These are phyloP conservation scores for Aspergillus nidulans DNA, from an alignment of 495 filamentous ascomycete species.

Conservation along the genomic window DNA sequence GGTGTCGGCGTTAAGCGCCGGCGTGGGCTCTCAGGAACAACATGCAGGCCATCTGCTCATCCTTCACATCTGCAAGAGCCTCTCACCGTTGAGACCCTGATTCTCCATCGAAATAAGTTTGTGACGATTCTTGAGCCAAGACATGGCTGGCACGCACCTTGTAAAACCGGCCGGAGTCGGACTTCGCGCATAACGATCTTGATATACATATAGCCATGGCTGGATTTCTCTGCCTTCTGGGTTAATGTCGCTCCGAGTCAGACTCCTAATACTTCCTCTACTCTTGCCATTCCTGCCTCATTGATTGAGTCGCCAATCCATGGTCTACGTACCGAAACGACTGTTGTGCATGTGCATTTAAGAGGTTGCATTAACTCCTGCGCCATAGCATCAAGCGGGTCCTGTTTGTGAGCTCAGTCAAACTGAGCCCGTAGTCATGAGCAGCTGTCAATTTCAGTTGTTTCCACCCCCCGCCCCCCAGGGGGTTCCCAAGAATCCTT, in stretches of 20 bases:
- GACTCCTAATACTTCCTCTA: background rate
- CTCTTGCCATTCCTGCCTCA: background rate
- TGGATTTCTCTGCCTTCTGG: background rate
- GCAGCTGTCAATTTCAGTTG: constrained; percentile 43
- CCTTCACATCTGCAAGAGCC: constrained; percentile 19
- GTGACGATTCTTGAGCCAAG: constrained; percentile 8
- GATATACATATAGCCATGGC: constrained; percentile 9
- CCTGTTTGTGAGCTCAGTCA: background rate
- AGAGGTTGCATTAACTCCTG: background rate
- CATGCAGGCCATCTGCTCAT: constrained; percentile 14
- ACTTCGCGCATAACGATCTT: background rate
- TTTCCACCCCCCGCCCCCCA: constrained; percentile 48
- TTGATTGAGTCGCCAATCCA: background rate
- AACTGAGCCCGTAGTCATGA: constrained; percentile 23
- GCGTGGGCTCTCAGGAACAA: constrained; percentile 11
- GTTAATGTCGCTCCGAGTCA: background rate
- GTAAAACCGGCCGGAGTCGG: constrained; percentile 3
- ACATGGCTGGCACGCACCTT: constrained; percentile 6
- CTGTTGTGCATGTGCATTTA: background rate
- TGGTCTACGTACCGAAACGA: background rate
- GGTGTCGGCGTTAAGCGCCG: constrained; percentile 22
- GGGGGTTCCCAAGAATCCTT: constrained; percentile 37
- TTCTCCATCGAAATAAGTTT: constrained; percentile 13
- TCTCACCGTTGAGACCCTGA: constrained; percentile 26
- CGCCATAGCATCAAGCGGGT: constrained; percentile 3